A percentile compares a stretch with the other conserved stretches of the same genome.
phyloP scores from a whole-genome alignment of 2,329 filamentous ascomycete species.

The Pleomassaria siparia region DNA sequence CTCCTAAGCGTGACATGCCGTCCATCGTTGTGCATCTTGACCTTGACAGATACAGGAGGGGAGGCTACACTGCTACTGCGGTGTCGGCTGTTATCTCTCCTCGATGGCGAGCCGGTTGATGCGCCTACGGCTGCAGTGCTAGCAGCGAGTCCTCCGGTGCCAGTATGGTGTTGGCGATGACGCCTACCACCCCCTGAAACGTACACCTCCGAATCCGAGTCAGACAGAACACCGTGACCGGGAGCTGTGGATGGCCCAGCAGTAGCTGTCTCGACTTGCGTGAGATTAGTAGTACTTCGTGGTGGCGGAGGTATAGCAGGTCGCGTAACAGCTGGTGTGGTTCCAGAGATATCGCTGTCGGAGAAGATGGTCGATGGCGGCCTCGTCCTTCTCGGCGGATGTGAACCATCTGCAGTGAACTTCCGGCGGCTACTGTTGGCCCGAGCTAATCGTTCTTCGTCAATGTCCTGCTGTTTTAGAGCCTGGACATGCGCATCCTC shows the following conservation, averaged over 20 bases:
- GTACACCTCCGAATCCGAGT: slow-evolving; percentile 45
- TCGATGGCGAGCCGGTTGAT: slow-evolving; percentile 32
- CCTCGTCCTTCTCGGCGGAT: slow-evolving; percentile 29
- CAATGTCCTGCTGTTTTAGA: slow-evolving; percentile 52
- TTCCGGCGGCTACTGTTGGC: slow-evolving; percentile 58
- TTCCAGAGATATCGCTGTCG: slow-evolving; percentile 46
- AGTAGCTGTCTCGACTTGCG: slow-evolving; percentile 23
- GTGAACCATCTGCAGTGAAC: slow-evolving; percentile 67
- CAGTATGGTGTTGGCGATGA: slow-evolving; percentile 33
- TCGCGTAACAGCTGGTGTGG: slow-evolving; percentile 48
- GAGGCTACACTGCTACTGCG: slow-evolving; percentile 50
- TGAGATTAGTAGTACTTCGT: slow-evolving; percentile 20
- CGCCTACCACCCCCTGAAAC: slow-evolving; percentile 39
- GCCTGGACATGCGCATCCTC: slow-evolving; percentile 63
- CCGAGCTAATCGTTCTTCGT: slow-evolving; percentile 56
- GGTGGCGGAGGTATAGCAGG: slow-evolving; percentile 28
- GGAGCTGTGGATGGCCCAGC: slow-evolving; percentile 34
- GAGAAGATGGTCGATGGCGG: slow-evolving; percentile 46
- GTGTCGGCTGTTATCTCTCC: slow-evolving; percentile 27
- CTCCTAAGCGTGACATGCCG: slow-evolving; percentile 64
- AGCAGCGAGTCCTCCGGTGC: slow-evolving; percentile 22
- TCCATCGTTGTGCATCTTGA: slow-evolving; percentile 66
- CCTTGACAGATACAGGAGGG: slow-evolving; percentile 64
- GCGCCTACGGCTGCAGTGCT: slow-evolving; percentile 28
- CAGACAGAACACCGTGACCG: slow-evolving; percentile 40